phyloP scores from a whole-genome alignment of 176 grass and related monocot genomes.

The Canna indica region DNA sequence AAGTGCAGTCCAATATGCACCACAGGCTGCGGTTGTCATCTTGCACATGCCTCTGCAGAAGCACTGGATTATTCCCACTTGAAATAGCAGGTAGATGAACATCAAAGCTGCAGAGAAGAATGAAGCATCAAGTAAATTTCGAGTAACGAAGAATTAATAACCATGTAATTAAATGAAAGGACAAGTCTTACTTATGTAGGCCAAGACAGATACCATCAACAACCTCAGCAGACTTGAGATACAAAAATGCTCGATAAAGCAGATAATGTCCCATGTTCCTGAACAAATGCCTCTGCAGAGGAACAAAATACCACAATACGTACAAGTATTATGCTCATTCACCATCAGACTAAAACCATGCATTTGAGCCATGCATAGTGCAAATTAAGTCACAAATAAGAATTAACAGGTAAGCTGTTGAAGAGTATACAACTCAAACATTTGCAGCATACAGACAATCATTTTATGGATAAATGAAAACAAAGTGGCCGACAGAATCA shows the following conservation, averaged over 20 bases:
- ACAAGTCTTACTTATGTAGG: constrained; percentile 26
- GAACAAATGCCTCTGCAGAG: constrained; percentile 36
- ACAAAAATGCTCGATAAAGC: constrained; percentile 60
- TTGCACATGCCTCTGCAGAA: constrained; percentile 31
- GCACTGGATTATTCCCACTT: constrained; percentile 30
- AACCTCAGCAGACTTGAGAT: constrained; percentile 34
- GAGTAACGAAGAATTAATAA: too few species aligned
- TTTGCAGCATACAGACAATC: too few species aligned
- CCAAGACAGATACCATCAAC: constrained; percentile 25
- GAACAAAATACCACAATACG: too few species aligned
- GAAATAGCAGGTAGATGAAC: constrained; percentile 25
- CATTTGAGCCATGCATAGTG: too few species aligned
- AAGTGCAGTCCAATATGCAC: constrained; percentile 8
- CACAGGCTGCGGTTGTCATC: constrained; percentile 20
- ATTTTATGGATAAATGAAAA: background rate
- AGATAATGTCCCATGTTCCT: constrained; percentile 44
- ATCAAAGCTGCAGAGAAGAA: constrained; percentile 7
- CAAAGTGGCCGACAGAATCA: background rate
- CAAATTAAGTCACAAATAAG: too few species aligned
- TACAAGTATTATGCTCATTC: too few species aligned
- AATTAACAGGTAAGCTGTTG: too few species aligned
- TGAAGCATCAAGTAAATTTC: too few species aligned
- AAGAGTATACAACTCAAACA: too few species aligned
- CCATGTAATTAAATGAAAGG: background rate
- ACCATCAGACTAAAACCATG: too few species aligned